A percentile compares a stretch with the other conserved stretches of the same genome.
Evolutionary conservation across 805 yeast species (phyloP).

Genomic region (Pichia ethanolica): DNA sequence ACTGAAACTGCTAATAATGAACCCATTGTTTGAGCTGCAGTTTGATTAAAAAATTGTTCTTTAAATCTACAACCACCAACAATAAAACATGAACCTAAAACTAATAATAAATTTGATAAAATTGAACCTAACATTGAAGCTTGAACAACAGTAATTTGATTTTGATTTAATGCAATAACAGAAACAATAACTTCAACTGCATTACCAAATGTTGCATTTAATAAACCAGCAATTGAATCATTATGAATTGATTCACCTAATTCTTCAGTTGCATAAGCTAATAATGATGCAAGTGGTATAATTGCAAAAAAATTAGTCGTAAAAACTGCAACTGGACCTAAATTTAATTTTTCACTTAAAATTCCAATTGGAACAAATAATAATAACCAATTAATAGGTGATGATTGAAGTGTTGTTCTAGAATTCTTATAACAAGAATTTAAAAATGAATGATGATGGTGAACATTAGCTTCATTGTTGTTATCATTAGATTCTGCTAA

Average conservation of each 20-base stretch:
- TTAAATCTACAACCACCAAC: slow-evolving; percentile 85
- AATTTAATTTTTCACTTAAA: slow-evolving; percentile 52
- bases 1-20: slow-evolving; percentile 88
- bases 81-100: slow-evolving; percentile 90
- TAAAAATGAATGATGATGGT: not conserved
- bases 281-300: slow-evolving; percentile 82
- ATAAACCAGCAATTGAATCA: slow-evolving; percentile 84
- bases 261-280: slow-evolving; percentile 92
- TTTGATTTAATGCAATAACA: slow-evolving; percentile 75
- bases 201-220: slow-evolving; percentile 96
- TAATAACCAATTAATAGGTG: slow-evolving; percentile 66
- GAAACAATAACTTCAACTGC: slow-evolving; percentile 96
- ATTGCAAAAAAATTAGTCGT: slow-evolving; percentile 80
- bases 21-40: slow-evolving; percentile 97
- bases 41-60: slow-evolving; percentile 86
- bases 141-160: slow-evolving; percentile 90
- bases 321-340: slow-evolving; percentile 52
- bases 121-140: slow-evolving; percentile 96
- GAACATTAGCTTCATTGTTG: too few species aligned
- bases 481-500: not conserved
- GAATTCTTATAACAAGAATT: not conserved
- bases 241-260: slow-evolving; percentile 75
- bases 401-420: slow-evolving; percentile 17
- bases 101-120: slow-evolving; percentile 78
- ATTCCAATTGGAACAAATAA: slow-evolving; percentile 88